Evolutionary conservation across 1,284 basidiomycete genomes (phyloP).

Genomic region (Fomitiporia mediterranea): DNA sequence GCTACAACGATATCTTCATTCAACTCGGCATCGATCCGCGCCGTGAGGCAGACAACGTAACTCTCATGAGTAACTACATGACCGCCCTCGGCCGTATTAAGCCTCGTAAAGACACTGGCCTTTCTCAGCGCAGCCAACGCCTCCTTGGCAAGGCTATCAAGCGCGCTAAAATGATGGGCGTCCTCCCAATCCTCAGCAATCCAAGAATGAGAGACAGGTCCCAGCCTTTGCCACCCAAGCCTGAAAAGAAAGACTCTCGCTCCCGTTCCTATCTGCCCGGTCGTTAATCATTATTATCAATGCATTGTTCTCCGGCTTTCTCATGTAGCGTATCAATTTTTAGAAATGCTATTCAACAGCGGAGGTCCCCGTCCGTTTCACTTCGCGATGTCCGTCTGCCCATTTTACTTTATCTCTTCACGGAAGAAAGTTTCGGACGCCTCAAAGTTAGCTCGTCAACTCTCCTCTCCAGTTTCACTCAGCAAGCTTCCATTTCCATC

Average conservation of each 20-base stretch:
- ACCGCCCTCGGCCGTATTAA: slow-evolving; percentile 86
- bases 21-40: slow-evolving; percentile 66
- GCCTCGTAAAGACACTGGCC: slow-evolving; percentile 60
- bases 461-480: not conserved
- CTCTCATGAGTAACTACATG: slow-evolving; percentile 64
- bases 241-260: not conserved
- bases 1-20: slow-evolving; percentile 61
- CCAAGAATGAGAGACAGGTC: not conserved
- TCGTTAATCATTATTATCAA: not conserved
- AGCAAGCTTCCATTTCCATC: not conserved
- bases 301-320: too few relatives aligned
- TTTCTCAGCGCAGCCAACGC: slow-evolving; percentile 83
- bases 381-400: too few relatives aligned
- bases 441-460: not conserved
- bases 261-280: not conserved
- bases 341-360: not conserved
- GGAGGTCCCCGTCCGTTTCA: not conserved
- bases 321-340: too few relatives aligned
- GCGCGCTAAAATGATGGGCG: slow-evolving; percentile 89
- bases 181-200: slow-evolving; percentile 67
- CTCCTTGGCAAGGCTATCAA: slow-evolving; percentile 84
- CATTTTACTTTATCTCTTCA: not conserved
- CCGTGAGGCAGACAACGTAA: slow-evolving; percentile 62
- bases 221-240: not conserved
- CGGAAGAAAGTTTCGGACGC: not conserved